Percentiles rank a stretch among this genome's conserved stretches.
Evolutionary conservation across 129 eudicot species (phyloP).

Genomic region (Oenanthe sinensis): DNA sequence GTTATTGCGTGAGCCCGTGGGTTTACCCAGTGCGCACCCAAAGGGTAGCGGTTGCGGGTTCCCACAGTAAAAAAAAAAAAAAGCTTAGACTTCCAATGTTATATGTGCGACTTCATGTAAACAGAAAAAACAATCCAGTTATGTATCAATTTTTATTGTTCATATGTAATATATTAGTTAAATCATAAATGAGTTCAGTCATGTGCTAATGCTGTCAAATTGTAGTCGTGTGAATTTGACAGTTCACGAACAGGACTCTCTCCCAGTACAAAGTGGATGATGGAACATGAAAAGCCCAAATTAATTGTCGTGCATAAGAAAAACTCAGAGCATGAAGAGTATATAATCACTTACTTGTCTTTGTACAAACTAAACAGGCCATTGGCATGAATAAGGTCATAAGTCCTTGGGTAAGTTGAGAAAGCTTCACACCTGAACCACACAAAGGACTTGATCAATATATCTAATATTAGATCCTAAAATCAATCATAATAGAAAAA

Average conservation of each 20-base stretch:
- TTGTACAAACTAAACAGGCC: constrained; percentile 86
- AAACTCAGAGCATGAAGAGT: background rate
- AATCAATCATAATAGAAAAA: background rate
- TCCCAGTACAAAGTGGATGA: background rate
- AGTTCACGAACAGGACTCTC: background rate
- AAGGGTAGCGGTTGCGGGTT: too few relatives aligned
- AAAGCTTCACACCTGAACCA: constrained; percentile 88
- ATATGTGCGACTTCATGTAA: background rate
- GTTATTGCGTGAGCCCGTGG: too few relatives aligned
- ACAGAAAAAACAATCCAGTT: background rate
- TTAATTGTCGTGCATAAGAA: background rate
- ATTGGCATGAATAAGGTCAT: constrained; percentile 93
- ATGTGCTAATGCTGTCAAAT: background rate
- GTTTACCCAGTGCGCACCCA: too few relatives aligned
- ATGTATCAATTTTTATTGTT: background rate
- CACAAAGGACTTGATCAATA: constrained; percentile 3
- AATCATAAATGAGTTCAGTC: background rate
- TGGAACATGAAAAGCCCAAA: background rate
- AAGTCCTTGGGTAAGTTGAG: constrained; percentile 95
- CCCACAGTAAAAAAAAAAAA: too few relatives aligned
- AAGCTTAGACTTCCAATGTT: background rate
- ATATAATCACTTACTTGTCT: constrained; percentile 53
- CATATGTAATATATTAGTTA: background rate
- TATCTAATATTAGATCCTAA: background rate
- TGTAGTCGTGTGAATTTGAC: background rate